These are phyloP conservation scores for Potentilla sterilis DNA, from an alignment of 306 rosid species.

Conservation along the genomic window DNA sequence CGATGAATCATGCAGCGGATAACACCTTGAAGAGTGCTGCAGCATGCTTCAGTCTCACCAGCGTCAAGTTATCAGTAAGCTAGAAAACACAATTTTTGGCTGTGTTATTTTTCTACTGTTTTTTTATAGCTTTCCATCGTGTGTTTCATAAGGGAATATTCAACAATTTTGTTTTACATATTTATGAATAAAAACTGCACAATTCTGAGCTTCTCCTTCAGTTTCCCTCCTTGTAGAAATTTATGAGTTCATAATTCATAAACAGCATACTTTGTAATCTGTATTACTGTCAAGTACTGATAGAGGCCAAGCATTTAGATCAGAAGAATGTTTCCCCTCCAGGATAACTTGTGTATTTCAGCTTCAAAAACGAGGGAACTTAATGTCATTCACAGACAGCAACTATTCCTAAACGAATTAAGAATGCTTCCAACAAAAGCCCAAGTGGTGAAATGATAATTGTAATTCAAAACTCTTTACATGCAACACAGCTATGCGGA, in stretches of 20 bases:
- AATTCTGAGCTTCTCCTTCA: conserved; percentile 2
- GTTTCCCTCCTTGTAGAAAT: background rate
- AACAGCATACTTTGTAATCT: background rate
- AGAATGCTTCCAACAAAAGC: conserved; percentile 19
- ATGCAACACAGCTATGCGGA: conserved; percentile 28
- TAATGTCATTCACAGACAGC: background rate
- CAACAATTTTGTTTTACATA: conserved; percentile 10
- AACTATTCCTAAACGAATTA: background rate
- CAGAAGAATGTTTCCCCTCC: background rate
- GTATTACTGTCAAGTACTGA: background rate
- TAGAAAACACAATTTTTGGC: background rate
- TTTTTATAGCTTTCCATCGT: background rate
- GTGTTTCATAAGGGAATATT: conserved; percentile 13
- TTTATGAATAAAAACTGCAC: conserved; percentile 11
- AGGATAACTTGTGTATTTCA: background rate
- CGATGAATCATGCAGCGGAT: conserved; percentile 45
- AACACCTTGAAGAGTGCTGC: conserved; percentile 76
- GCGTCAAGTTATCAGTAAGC: conserved; percentile 49
- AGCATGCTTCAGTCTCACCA: conserved; percentile 73
- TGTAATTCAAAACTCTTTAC: conserved; percentile 24
- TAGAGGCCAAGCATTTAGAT: background rate
- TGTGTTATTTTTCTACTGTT: background rate
- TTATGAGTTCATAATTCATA: no score
- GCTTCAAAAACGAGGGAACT: background rate
- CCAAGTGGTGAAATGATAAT: conserved; percentile 16